Evolutionary conservation across 208 protist genomes (phyloP).

Genomic region (Leishmania guyanensis): DNA sequence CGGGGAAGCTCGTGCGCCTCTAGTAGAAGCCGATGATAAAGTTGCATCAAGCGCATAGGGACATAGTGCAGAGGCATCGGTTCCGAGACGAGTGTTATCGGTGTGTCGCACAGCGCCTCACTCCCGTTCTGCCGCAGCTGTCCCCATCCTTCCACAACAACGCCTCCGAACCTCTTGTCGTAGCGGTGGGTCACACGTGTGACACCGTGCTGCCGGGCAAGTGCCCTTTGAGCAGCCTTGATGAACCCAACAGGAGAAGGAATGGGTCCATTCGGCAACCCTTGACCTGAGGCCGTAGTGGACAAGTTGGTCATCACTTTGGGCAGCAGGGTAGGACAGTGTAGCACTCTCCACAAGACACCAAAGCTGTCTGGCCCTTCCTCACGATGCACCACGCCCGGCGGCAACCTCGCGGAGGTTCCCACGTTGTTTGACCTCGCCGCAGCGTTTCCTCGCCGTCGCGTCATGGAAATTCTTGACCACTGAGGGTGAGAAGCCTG

Average conservation of each 20-base stretch:
- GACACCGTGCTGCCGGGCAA: conserved; percentile 6
- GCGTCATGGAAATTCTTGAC: not conserved
- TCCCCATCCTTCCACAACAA: conserved; percentile 10
- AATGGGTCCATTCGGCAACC: not conserved
- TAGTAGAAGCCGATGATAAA: not conserved
- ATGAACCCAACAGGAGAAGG: conserved; percentile 5
- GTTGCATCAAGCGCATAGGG: conserved; percentile 2
- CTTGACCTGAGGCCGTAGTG: not conserved
- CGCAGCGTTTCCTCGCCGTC: not conserved
- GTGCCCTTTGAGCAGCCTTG: not conserved
- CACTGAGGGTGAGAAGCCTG: not conserved
- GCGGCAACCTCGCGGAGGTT: not conserved
- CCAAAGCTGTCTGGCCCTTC: conserved; percentile 11
- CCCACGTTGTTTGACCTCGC: not conserved
- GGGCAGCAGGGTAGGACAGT: not conserved
- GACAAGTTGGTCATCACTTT: not conserved
- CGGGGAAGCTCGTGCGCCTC: not conserved
- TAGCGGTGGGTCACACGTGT: conserved; percentile 5
- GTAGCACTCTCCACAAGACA: conserved; percentile 9
- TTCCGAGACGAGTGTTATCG: not conserved
- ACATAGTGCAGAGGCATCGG: conserved; percentile 12
- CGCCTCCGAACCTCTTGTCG: not conserved
- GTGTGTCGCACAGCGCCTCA: not conserved
- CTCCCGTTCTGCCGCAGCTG: not conserved
- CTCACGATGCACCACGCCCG: conserved; percentile 6